Evolutionary conservation across 768 basidiomycete genomes (phyloP), one percentile per base, ranked within the genome.

Genomic region (Hygrophorus pudorinus): DNA sequence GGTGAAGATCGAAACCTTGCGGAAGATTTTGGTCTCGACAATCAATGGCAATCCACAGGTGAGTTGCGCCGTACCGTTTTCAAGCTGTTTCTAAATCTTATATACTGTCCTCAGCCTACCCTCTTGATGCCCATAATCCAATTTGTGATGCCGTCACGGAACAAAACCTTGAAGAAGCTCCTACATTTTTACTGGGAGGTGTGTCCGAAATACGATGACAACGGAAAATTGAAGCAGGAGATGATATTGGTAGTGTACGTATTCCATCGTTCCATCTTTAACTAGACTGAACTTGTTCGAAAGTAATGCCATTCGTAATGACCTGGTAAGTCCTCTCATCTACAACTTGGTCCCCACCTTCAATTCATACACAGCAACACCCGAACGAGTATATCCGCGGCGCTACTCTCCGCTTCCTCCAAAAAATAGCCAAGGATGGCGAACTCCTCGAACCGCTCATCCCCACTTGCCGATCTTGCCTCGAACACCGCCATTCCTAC

Each of bases 311-410:
- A 91, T 98, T 60, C 86, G 92, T 49, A 96, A 97, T 62, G 94
- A 99, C 68, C 78, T 98, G 44, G 91, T 92, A 51, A 52, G 86
- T 69, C 12, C 24, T 24, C 24, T 24, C 42, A 2, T 9, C 9
- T 27, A 8, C 24, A 41, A 14, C 37, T 21, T 30, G 2, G 21
- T 42, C 24, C 28, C 28, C 42, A 38, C 41, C 30, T 36, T 44
- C 32, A 11, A 31, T 39, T 29, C 34, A 42, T 42, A 48, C 14
- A 5, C 50, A 93, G 87, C 93, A 98, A 92, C 96, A 99, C 57
- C 93, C 94, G 7, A 98, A 99, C 56, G 96, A 99, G 70, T 99
- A 97, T 62, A 96, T 99, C 55, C 87, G 96, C 30, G 96, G 96
- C 36, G 89, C 92, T n/a, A 93, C 90, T 9, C 78, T 98, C 28